Evolutionary conservation across 305 asterid species (phyloP).

Genomic region (Solanum chacoense): DNA sequence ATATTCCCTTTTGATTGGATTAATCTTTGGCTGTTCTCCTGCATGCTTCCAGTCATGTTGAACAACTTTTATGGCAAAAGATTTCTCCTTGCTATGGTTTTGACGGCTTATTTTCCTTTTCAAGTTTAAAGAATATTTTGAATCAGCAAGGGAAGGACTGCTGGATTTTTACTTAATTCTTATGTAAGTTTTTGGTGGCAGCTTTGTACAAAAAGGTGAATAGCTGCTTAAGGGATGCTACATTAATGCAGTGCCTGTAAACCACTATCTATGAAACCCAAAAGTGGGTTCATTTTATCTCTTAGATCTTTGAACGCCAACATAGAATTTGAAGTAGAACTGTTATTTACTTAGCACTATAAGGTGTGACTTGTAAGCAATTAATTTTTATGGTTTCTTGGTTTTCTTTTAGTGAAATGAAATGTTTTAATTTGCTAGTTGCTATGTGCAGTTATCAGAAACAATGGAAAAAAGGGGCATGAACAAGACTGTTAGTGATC

Average conservation of each 20-base stretch:
- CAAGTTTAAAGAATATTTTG: neutral
- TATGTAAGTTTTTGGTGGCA: neutral
- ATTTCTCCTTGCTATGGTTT: neutral
- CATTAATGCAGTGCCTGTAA: neutral
- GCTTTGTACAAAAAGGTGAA: neutral
- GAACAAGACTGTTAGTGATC: slow-evolving; percentile 83
- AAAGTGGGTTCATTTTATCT: neutral
- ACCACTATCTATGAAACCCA: neutral
- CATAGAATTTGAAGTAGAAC: neutral
- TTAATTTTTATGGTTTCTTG: neutral
- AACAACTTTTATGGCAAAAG: neutral
- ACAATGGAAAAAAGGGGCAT: slow-evolving; percentile 70
- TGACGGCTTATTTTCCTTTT: neutral
- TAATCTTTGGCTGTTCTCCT: neutral
- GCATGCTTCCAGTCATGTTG: neutral
- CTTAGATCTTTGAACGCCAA: neutral
- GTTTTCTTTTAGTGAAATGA: neutral
- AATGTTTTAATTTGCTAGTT: neutral
- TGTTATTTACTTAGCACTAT: neutral
- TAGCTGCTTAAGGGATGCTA: neutral
- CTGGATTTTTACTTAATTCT: neutral
- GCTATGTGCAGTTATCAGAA: slow-evolving; percentile 62
- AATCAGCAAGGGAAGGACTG: neutral
- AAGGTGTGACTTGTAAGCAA: neutral
- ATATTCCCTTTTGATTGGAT: neutral